These are phyloP conservation scores for Auricularia sp. DNA, from an alignment of 768 basidiomycete genomes.

Conservation along the genomic window DNA sequence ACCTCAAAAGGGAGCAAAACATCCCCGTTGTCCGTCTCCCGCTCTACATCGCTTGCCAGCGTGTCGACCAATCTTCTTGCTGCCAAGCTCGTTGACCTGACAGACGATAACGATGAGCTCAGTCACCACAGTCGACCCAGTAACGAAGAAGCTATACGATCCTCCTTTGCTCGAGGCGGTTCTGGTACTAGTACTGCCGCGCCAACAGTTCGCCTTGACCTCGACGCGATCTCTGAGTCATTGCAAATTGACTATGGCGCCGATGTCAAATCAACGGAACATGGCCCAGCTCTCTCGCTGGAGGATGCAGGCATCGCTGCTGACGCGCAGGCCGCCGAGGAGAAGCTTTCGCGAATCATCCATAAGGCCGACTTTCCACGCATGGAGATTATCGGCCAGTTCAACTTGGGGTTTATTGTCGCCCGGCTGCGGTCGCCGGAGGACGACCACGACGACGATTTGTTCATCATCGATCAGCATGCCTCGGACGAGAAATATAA, in stretches of 20 bases:
- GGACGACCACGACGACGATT: constrained; percentile 51
- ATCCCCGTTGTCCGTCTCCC: no score
- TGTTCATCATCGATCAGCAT: constrained; percentile 96
- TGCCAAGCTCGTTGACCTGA: background rate
- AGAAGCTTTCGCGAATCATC: constrained; percentile 74
- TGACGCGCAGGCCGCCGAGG: constrained; percentile 46
- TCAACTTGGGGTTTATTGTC: constrained; percentile 93
- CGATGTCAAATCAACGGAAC: background rate
- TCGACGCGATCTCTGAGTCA: background rate
- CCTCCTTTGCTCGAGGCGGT: background rate
- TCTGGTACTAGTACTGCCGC: no score
- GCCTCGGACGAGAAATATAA: constrained; percentile 98
- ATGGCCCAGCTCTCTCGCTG: background rate
- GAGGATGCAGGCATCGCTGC: constrained; percentile 21
- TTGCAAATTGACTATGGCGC: background rate
- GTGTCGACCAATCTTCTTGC: background rate
- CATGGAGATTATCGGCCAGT: constrained; percentile 89
- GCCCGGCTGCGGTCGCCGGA: constrained; percentile 44
- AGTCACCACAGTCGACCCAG: background rate
- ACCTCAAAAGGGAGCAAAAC: no score
- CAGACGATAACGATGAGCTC: background rate
- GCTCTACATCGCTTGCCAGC: no score
- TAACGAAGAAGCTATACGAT: background rate
- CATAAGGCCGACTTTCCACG: constrained; percentile 71
- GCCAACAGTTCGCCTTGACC: background rate